phyloP scores from a whole-genome alignment of 2,329 filamentous ascomycete species.

The Knufia petricola region DNA sequence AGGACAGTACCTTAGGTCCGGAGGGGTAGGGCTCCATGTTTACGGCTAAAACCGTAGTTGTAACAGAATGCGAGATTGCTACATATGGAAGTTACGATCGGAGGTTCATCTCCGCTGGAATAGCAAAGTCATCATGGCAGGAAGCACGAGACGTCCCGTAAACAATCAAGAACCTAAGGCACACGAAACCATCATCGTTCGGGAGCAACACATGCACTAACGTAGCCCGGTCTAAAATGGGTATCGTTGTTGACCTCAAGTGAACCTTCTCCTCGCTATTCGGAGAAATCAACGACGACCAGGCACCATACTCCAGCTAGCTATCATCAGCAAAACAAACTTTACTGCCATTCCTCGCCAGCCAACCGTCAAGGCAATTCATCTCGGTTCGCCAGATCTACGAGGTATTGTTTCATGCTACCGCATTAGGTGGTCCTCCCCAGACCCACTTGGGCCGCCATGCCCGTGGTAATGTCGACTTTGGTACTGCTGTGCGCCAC shows the following conservation, averaged over 20 bases:
- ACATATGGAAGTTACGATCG: not conserved
- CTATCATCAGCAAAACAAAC: too few relatives aligned
- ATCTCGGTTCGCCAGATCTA: not conserved
- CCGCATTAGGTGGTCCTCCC: constrained; percentile 4
- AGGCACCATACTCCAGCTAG: not conserved
- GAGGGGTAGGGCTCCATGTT: too few relatives aligned
- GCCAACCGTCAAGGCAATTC: not conserved
- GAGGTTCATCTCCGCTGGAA: too few relatives aligned
- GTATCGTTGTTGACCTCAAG: not conserved
- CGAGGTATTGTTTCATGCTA: constrained; percentile 5
- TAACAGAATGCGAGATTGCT: not conserved
- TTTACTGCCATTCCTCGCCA: too few relatives aligned
- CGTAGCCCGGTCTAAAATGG: not conserved
- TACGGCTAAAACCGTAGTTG: too few relatives aligned
- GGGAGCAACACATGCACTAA: not conserved
- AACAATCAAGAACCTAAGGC: not conserved
- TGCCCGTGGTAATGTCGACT: not conserved
- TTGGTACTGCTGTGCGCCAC: constrained; percentile 11
- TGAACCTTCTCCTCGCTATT: too few relatives aligned
- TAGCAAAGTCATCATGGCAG: too few relatives aligned
- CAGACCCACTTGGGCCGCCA: not conserved
- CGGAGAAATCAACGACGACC: not conserved
- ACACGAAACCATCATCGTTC: not conserved
- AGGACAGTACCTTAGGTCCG: too few relatives aligned
- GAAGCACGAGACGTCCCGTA: not conserved